phyloP scores from a whole-genome alignment of 208 protist species.

The Acanthamoeba sp. region DNA sequence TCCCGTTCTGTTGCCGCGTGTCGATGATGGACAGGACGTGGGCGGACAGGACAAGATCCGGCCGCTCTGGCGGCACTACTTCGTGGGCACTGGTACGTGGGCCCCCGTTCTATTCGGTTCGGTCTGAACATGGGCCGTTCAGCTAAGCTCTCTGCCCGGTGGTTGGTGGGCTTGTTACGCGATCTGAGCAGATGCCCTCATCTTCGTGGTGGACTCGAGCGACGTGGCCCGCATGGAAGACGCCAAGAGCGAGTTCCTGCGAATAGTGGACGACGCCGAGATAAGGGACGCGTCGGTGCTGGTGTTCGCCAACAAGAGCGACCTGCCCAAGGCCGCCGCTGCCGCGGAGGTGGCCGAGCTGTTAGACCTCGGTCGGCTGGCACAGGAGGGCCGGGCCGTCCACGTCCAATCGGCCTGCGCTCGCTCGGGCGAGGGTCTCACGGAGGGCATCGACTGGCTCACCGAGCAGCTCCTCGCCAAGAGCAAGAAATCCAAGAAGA shows the following conservation, averaged over 20 bases:
- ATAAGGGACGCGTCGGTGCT: slow-evolving; percentile 97
- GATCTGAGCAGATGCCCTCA: slow-evolving; percentile 92
- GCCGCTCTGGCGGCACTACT: slow-evolving; percentile 97
- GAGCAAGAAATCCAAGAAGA: slow-evolving; percentile 11
- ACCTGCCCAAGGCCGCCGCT: slow-evolving; percentile 98
- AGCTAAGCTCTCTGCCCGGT: no score
- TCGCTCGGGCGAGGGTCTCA: slow-evolving; percentile 96
- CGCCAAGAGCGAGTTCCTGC: slow-evolving; percentile 95
- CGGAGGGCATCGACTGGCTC: slow-evolving; percentile 98
- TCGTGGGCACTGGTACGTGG: slow-evolving; percentile 92
- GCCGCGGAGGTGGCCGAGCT: slow-evolving; percentile 97
- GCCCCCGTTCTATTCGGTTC: not conserved
- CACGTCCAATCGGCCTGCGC: slow-evolving; percentile 97
- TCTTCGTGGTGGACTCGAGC: slow-evolving; percentile 98
- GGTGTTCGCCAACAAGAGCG: slow-evolving; percentile 99
- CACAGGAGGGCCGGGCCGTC: slow-evolving; percentile 95
- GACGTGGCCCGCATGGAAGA: slow-evolving; percentile 95
- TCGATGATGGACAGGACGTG: slow-evolving; percentile 62
- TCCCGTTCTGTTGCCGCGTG: not conserved
- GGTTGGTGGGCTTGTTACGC: no score
- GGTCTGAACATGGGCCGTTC: not conserved
- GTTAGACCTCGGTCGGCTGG: slow-evolving; percentile 95
- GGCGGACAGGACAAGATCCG: slow-evolving; percentile 97
- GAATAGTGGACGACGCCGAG: slow-evolving; percentile 98
- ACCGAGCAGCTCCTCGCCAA: slow-evolving; percentile 44